A percentile compares a stretch with the other conserved stretches of the same genome.
These are phyloP conservation scores for Trichoderma pleuroti DNA, from an alignment of 2,329 filamentous ascomycete species.

Conservation along the genomic window DNA sequence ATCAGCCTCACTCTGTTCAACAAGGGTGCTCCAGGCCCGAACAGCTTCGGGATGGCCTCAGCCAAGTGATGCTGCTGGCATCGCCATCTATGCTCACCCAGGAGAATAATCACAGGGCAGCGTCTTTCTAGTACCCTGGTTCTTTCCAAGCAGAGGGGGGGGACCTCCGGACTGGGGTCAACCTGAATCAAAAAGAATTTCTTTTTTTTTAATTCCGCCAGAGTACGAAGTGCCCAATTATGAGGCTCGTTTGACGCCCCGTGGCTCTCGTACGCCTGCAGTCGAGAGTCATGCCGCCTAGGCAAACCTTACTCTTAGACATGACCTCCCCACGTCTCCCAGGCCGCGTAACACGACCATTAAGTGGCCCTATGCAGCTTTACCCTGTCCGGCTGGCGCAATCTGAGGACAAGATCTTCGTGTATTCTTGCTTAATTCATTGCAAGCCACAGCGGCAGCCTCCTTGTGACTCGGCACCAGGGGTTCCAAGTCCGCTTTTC, in stretches of 20 bases:
- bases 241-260: background rate
- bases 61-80: background rate
- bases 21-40: background rate
- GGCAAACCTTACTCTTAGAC: background rate
- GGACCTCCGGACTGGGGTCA: background rate
- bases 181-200: background rate
- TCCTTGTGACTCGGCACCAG: background rate
- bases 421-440: background rate
- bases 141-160: background rate
- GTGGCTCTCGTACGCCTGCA: background rate
- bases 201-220: background rate
- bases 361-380: background rate
- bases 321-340: background rate
- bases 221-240: background rate
- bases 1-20: background rate
- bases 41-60: background rate
- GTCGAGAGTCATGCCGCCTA: background rate
- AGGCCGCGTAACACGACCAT: background rate
- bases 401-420: background rate
- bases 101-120: background rate
- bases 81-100: background rate
- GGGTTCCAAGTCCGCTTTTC: background rate
- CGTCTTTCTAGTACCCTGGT: background rate
- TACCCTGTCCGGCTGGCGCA: background rate
- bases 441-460: background rate